Conservation (phyloP, 352 stramenopile genomes). For the Phytophthora melonis region DNA sequence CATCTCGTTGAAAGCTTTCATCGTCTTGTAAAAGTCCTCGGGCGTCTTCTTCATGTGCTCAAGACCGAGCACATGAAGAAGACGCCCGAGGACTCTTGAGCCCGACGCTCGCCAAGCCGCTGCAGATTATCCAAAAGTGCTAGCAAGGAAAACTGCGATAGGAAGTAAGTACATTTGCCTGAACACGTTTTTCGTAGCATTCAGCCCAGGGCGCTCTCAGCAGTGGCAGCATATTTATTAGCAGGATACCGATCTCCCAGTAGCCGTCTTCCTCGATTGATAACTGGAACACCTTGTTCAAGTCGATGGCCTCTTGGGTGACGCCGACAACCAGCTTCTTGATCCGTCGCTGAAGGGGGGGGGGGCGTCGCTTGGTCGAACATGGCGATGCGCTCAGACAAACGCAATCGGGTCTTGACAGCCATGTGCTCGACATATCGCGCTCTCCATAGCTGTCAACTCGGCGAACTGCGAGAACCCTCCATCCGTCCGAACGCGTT, state of each 20-base stretch:
- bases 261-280: conserved; percentile 61
- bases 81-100: no score
- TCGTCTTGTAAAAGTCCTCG: conserved; percentile 86
- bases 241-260: conserved; percentile 56
- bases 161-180: conserved; percentile 39
- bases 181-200: conserved; percentile 67
- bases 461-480: conserved; percentile 66
- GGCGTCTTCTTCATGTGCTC: conserved; percentile 85
- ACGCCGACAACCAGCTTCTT: conserved; percentile 78
- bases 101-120: conserved; percentile 71
- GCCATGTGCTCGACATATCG: conserved; percentile 63
- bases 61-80: no score
- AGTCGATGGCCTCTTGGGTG: conserved; percentile 66
- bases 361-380: conserved; percentile 43
- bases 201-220: conserved; percentile 37
- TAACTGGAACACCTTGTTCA: conserved; percentile 84
- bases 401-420: conserved; percentile 56
- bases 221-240: conserved; percentile 15
- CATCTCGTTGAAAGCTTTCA: conserved; percentile 88
- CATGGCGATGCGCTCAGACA: conserved; percentile 44
- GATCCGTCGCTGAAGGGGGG: conserved; percentile 13
- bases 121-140: conserved; percentile 27
- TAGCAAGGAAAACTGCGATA: background rate
- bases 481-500: conserved; percentile 76
- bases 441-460: conserved; percentile 58